These are phyloP conservation scores for Stephania cephalantha DNA, from an alignment of 164 flowering plant species.

Conservation along the genomic window DNA sequence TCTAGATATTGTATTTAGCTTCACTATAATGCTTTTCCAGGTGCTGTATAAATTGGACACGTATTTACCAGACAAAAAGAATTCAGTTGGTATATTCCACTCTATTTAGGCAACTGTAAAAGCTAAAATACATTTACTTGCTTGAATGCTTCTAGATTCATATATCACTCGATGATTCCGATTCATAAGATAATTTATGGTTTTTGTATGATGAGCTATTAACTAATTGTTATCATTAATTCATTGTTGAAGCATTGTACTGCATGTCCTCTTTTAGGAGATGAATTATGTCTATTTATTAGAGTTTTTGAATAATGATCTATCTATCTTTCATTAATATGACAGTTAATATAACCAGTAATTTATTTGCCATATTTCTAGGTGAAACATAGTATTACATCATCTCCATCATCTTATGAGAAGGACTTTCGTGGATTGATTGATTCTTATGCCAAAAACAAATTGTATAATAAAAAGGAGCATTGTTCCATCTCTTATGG, in stretches of 20 bases:
- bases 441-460: conserved; percentile 36
- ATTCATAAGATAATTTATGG: background rate
- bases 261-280: background rate
- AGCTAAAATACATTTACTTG: background rate
- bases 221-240: background rate
- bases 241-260: background rate
- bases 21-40: background rate
- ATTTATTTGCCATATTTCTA: conserved; percentile 21
- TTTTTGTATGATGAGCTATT: background rate
- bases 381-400: conserved; percentile 79
- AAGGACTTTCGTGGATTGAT: conserved; percentile 58
- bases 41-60: background rate
- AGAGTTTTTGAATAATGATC: background rate
- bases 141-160: background rate
- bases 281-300: background rate
- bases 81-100: background rate
- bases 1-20: background rate
- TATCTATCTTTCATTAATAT: background rate
- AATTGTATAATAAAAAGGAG: conserved; percentile 18
- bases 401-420: conserved; percentile 48
- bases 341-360: background rate
- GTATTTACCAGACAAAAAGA: background rate
- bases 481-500: conserved; percentile 10
- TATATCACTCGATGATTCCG: background rate
- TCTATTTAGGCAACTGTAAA: background rate